Conservation (phyloP, 305 asterid species). For the Rubia balearica region DNA sequence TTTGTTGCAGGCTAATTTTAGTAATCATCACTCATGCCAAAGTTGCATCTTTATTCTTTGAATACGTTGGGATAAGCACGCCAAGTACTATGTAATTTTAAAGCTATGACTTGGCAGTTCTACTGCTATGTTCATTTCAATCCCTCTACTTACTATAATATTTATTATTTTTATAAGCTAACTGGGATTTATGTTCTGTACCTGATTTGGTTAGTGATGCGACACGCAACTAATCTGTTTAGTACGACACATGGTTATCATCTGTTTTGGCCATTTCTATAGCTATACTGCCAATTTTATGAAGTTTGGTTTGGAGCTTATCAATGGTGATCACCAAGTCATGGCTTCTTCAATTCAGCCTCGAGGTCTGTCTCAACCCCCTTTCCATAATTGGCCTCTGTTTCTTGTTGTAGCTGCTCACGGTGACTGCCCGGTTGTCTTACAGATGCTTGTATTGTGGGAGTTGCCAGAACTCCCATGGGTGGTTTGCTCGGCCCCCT, state of each 20-base stretch:
- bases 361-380: constrained; percentile 36
- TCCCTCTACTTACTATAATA: too few relatives aligned
- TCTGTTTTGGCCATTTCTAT: not conserved
- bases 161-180: not conserved
- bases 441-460: constrained; percentile 92
- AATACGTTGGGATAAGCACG: too few relatives aligned
- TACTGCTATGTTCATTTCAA: too few relatives aligned
- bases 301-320: not conserved
- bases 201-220: not conserved
- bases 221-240: not conserved
- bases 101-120: too few relatives aligned
- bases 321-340: not conserved
- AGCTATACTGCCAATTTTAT: not conserved
- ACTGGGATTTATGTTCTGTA: too few relatives aligned
- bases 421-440: not conserved
- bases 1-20: not conserved
- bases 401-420: not conserved
- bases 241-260: not conserved
- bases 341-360: constrained; percentile 62
- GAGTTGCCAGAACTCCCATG: constrained; percentile 92
- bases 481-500: constrained; percentile 87
- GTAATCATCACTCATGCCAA: too few relatives aligned
- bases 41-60: too few relatives aligned
- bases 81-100: too few relatives aligned
- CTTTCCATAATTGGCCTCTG: constrained; percentile 1